Conservation (phyloP, 306 rosid species). For the Vigna unguiculata region DNA sequence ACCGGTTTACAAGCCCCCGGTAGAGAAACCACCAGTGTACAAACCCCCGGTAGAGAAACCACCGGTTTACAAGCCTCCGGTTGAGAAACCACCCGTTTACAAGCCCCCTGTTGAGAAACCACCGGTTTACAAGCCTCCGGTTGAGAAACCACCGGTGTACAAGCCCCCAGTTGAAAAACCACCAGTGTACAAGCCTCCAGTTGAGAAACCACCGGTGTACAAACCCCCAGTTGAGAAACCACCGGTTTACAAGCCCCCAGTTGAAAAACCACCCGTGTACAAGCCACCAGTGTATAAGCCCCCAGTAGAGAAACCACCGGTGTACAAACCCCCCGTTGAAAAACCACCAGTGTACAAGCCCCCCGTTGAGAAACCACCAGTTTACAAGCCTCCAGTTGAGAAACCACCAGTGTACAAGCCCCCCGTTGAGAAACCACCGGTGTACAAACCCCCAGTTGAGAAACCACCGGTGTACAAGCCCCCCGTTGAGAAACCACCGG, state of each 20-base stretch:
- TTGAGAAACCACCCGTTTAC: no score
- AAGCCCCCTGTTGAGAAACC: background rate
- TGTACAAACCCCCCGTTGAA: background rate
- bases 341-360: background rate
- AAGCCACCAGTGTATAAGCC: background rate
- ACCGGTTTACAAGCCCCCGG: background rate
- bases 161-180: no score
- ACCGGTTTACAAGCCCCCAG: background rate
- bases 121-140: background rate
- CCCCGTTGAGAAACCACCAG: background rate
- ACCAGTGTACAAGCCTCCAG: no score
- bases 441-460: background rate
- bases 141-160: no score
- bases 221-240: background rate
- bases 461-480: background rate
- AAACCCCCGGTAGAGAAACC: background rate
- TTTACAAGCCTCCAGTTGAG: background rate
- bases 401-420: background rate
- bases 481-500: background rate
- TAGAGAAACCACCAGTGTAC: background rate
- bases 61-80: background rate
- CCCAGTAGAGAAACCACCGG: background rate
- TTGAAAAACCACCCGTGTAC: no score
- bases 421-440: background rate
- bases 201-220: background rate